Evolutionary conservation across 1,284 basidiomycete species (phyloP).

Genomic region (Ganoderma leucocontextum): DNA sequence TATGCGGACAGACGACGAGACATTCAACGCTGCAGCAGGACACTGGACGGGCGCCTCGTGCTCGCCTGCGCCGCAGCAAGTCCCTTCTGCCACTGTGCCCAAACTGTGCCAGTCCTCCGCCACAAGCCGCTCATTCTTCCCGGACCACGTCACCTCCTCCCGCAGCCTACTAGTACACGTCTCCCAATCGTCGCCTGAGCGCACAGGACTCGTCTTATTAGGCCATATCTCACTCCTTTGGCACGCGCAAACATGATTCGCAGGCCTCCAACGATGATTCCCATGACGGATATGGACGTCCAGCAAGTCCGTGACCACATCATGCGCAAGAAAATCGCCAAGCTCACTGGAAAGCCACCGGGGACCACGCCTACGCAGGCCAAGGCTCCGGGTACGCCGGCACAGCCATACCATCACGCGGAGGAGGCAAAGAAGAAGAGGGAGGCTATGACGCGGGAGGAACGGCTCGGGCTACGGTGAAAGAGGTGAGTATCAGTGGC

Average conservation of each 20-base stretch:
- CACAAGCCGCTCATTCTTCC: slow-evolving; percentile 24
- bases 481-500: slow-evolving; percentile 10
- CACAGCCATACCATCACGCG: slow-evolving; percentile 40
- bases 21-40: slow-evolving; percentile 21
- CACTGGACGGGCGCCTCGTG: background rate
- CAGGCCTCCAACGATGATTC: slow-evolving; percentile 75
- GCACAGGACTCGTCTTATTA: background rate
- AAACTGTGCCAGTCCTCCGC: background rate
- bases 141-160: slow-evolving; percentile 19
- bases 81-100: slow-evolving; percentile 13
- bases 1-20: slow-evolving; percentile 12
- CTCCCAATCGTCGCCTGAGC: too few relatives aligned
- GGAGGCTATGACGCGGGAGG: slow-evolving; percentile 46
- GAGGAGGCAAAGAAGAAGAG: slow-evolving; percentile 48
- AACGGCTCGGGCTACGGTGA: slow-evolving; percentile 46
- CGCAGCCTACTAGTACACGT: slow-evolving; percentile 19
- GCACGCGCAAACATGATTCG: slow-evolving; percentile 66
- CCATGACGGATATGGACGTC: slow-evolving; percentile 76
- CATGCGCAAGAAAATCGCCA: slow-evolving; percentile 59
- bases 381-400: slow-evolving; percentile 16
- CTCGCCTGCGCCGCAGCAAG: slow-evolving; percentile 27
- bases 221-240: background rate
- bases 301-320: slow-evolving; percentile 75
- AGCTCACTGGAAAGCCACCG: slow-evolving; percentile 26
- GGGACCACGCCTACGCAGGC: slow-evolving; percentile 18